Evolutionary conservation across 108 stramenopile genomes (phyloP).

Genomic region (Craspedostauros australis): DNA sequence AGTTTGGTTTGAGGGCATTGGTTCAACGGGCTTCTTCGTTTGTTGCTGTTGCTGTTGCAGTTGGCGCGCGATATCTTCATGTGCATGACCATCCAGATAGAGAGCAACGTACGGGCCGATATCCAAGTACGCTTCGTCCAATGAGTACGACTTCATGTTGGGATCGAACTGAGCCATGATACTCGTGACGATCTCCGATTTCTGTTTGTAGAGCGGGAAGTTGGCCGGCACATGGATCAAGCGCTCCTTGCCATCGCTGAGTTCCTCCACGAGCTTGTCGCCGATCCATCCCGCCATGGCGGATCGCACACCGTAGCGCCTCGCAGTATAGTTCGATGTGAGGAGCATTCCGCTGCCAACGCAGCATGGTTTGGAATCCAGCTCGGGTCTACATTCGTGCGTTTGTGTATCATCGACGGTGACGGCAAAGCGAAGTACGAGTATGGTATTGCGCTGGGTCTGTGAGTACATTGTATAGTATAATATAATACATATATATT

Average conservation of each 20-base stretch:
- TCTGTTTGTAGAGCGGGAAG: slow-evolving; percentile 72
- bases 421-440: too few species aligned
- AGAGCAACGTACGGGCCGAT: slow-evolving; percentile 66
- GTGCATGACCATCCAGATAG: slow-evolving; percentile 12
- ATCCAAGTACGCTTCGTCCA: slow-evolving; percentile 96
- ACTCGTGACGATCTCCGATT: slow-evolving; percentile 54
- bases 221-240: slow-evolving; percentile 69
- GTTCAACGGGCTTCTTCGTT: not conserved
- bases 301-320: slow-evolving; percentile 90
- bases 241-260: slow-evolving; percentile 54
- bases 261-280: slow-evolving; percentile 65
- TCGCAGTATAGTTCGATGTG: slow-evolving; percentile 91
- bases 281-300: slow-evolving; percentile 98
- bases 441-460: too few species aligned
- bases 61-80: not conserved
- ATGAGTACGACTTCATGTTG: slow-evolving; percentile 47
- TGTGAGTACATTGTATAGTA: too few species aligned
- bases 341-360: slow-evolving; percentile 90
- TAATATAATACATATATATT: too few species aligned
- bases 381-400: too few species aligned
- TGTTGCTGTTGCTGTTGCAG: not conserved
- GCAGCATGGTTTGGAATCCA: slow-evolving; percentile 79
- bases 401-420: too few species aligned
- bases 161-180: slow-evolving; percentile 91
- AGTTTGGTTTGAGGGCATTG: too few species aligned